Evolutionary conservation across 164 flowering plant genomes (phyloP).

Genomic region (Annona cherimola): DNA sequence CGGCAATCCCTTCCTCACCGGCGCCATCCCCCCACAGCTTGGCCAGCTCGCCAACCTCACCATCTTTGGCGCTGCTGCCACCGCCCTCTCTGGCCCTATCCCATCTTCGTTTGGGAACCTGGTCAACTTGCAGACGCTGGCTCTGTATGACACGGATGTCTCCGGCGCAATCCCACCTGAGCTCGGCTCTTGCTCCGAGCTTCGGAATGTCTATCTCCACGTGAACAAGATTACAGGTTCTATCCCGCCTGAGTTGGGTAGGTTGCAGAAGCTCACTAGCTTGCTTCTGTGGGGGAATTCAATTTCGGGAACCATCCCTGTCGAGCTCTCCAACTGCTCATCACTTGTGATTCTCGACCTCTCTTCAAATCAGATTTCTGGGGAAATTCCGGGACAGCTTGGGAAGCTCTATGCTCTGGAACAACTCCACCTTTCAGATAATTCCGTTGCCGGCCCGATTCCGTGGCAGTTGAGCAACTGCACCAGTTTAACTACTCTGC

Average conservation of each 20-base stretch:
- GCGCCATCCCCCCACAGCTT: conserved; percentile 66
- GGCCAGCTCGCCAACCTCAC: conserved; percentile 74
- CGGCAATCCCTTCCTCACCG: conserved; percentile 69
- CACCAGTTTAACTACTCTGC: conserved; percentile 68
- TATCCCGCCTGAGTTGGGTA: conserved; percentile 69
- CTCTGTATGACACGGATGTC: conserved; percentile 74
- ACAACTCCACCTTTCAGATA: conserved; percentile 87
- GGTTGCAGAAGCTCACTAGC: conserved; percentile 77
- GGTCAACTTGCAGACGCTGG: conserved; percentile 70
- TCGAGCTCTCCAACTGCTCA: conserved; percentile 73
- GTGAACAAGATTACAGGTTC: conserved; percentile 83
- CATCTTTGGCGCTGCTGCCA: conserved; percentile 80
- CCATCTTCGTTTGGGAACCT: conserved; percentile 74
- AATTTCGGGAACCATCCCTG: conserved; percentile 61
- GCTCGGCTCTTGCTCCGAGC: conserved; percentile 66
- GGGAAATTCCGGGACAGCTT: conserved; percentile 74
- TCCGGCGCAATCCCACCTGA: conserved; percentile 77
- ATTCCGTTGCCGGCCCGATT: conserved; percentile 58
- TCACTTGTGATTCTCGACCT: conserved; percentile 75
- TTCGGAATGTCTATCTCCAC: conserved; percentile 75
- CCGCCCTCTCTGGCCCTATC: conserved; percentile 66
- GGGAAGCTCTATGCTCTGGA: conserved; percentile 67
- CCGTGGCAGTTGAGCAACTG: conserved; percentile 80
- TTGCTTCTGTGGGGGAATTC: conserved; percentile 85
- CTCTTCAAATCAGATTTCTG: conserved; percentile 71